Percentiles rank a stretch among this genome's conserved stretches.
Evolutionary conservation across 2,329 filamentous ascomycete species (phyloP).

Genomic region (Cryphonectria parasitica): DNA sequence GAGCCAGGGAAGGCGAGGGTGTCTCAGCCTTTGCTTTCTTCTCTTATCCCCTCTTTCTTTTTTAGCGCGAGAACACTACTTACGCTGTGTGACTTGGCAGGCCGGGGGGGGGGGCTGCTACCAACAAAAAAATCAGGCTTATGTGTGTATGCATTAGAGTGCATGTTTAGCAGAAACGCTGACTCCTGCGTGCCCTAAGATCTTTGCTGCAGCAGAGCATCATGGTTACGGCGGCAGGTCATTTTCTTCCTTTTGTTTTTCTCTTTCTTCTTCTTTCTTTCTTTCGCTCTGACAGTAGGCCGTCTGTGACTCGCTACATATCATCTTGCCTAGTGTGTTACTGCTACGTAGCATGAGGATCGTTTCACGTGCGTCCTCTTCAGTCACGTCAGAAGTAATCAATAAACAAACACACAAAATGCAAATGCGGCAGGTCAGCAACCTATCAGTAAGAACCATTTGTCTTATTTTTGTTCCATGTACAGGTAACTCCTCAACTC

Average conservation of each 20-base stretch:
- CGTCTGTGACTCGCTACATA: neutral
- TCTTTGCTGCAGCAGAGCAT: neutral
- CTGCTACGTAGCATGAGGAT: neutral
- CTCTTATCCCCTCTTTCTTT: neutral
- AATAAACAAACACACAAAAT: neutral
- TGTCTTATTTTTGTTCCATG: conserved; percentile 23
- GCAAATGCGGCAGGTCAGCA: neutral
- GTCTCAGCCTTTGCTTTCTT: neutral
- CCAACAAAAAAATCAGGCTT: neutral
- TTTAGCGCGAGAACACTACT: neutral
- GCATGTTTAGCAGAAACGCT: neutral
- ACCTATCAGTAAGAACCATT: neutral
- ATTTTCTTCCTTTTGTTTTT: no score
- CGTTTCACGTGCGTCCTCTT: neutral
- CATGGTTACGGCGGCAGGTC: neutral
- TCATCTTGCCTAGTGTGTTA: neutral
- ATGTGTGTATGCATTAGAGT: neutral
- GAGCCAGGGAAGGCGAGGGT: neutral
- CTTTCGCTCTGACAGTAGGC: neutral
- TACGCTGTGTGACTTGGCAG: neutral
- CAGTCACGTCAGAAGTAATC: neutral
- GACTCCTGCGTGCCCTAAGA: neutral
- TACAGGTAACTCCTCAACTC: conserved; percentile 16
- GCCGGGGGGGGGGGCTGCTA: conserved; percentile 4
- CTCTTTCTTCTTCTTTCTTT: neutral